Evolutionary conservation across 768 basidiomycete genomes (phyloP).

Genomic region (Termitomyces sp.): DNA sequence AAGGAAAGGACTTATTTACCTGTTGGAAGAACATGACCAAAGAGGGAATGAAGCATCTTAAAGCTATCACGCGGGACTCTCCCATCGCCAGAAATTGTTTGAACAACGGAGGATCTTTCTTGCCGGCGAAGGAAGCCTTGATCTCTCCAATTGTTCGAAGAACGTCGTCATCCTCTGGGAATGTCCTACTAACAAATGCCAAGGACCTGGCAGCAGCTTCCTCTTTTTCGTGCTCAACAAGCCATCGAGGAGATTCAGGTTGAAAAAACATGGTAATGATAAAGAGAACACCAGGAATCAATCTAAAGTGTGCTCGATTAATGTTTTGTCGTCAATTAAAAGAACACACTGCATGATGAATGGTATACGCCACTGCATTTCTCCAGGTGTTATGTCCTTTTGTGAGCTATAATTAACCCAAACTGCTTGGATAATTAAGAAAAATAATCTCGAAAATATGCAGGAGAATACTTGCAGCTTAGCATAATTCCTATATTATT

Average conservation of each 20-base stretch:
- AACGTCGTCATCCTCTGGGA: conserved; percentile 29
- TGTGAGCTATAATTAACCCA: conserved; percentile 45
- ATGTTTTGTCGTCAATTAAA: background rate
- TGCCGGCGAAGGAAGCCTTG: conserved; percentile 41
- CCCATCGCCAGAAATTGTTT: conserved; percentile 38
- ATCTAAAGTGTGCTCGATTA: conserved; percentile 12
- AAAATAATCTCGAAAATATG: background rate
- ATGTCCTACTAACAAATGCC: conserved; percentile 28
- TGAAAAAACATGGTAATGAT: conserved; percentile 40
- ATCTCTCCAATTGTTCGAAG: conserved; percentile 38
- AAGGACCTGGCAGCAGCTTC: conserved; percentile 35
- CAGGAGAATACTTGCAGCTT: conserved; percentile 23
- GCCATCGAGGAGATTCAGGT: conserved; percentile 55
- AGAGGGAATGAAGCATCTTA: conserved; percentile 42
- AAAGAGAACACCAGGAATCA: conserved; percentile 49
- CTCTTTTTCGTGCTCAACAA: conserved; percentile 41
- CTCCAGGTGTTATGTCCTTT: conserved; percentile 27
- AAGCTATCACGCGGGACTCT: conserved; percentile 34
- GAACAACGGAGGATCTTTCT: conserved; percentile 25
- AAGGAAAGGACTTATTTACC: conserved; percentile 3
- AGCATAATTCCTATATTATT: conserved; percentile 33
- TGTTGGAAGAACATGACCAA: conserved; percentile 43
- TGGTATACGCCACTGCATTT: conserved; percentile 50
- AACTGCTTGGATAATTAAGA: conserved; percentile 19
- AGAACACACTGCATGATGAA: conserved; percentile 38